Evolutionary conservation across 1,284 basidiomycete species (phyloP).

Genomic region (Rhodotorula mucilaginosa): DNA sequence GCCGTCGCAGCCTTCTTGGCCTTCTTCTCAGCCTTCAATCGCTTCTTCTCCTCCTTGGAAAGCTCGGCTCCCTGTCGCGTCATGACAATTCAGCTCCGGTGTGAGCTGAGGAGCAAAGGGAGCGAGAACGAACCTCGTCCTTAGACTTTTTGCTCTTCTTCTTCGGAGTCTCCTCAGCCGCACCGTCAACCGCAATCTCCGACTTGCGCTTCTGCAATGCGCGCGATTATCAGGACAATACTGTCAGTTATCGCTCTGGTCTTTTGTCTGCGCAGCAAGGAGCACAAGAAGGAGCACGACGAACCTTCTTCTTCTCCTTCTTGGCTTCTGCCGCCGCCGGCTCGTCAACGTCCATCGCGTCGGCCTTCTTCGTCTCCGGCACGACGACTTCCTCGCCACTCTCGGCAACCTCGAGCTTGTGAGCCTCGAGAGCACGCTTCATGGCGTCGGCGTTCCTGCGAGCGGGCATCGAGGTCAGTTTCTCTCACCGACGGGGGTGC

Average conservation of each 20-base stretch:
- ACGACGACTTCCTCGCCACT: constrained; percentile 27
- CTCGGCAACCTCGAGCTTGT: constrained; percentile 33
- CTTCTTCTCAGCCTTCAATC: constrained; percentile 19
- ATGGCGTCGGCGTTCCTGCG: constrained; percentile 40
- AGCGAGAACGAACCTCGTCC: constrained; percentile 3
- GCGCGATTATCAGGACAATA: neutral
- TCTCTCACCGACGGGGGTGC: neutral
- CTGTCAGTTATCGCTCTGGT: no score
- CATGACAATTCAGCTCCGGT: no score
- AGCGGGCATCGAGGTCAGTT: neutral
- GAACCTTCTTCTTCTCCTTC: constrained; percentile 41
- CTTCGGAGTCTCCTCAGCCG: constrained; percentile 6
- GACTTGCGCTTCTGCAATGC: constrained; percentile 13
- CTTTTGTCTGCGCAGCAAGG: no score
- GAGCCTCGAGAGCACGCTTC: constrained; percentile 28
- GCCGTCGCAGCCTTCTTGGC: constrained; percentile 16
- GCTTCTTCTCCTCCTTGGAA: constrained; percentile 16
- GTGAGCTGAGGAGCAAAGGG: neutral
- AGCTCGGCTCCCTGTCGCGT: neutral
- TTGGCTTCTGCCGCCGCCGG: constrained; percentile 17
- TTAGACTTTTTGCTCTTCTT: constrained; percentile 17
- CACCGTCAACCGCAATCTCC: neutral
- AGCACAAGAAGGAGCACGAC: neutral
- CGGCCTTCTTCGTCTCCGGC: constrained; percentile 1
- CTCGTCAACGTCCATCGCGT: constrained; percentile 34